phyloP scores from a whole-genome alignment of 2,329 filamentous ascomycete genomes.

The Aureobasidium sp. region DNA sequence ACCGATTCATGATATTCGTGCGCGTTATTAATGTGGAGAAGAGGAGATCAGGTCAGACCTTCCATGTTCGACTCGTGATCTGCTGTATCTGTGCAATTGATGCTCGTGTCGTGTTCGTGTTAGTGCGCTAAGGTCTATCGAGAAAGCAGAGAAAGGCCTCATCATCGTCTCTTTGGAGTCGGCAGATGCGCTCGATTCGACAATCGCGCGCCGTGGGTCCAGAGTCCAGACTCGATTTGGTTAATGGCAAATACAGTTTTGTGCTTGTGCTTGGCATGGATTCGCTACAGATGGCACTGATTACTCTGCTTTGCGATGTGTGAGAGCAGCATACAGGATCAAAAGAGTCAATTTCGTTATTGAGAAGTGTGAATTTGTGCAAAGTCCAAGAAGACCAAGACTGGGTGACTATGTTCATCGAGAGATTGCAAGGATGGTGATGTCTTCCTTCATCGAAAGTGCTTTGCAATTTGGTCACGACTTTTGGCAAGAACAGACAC shows the following conservation, averaged over 20 bases:
- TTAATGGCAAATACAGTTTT: not conserved
- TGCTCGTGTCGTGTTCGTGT: not conserved
- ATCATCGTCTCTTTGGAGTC: not conserved
- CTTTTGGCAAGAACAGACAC: not conserved
- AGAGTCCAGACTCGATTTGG: not conserved
- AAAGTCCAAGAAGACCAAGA: no score
- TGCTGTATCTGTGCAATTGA: not conserved
- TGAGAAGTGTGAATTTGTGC: no score
- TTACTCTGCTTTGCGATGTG: no score
- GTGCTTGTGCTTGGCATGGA: not conserved
- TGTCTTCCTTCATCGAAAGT: no score
- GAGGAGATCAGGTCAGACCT: not conserved
- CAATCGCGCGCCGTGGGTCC: not conserved
- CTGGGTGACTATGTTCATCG: no score
- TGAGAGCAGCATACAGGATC: no score
- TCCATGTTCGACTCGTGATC: not conserved
- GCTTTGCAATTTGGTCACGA: not conserved
- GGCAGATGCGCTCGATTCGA: not conserved
- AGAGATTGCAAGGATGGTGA: no score
- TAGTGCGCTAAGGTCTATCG: not conserved
- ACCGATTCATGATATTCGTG: not conserved
- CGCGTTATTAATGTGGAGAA: slow-evolving; percentile 1
- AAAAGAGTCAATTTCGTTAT: no score
- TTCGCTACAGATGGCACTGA: no score
- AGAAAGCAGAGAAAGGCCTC: not conserved